Evolutionary conservation across 2,329 filamentous ascomycete species (phyloP).

Genomic region (Verticillium longisporum): DNA sequence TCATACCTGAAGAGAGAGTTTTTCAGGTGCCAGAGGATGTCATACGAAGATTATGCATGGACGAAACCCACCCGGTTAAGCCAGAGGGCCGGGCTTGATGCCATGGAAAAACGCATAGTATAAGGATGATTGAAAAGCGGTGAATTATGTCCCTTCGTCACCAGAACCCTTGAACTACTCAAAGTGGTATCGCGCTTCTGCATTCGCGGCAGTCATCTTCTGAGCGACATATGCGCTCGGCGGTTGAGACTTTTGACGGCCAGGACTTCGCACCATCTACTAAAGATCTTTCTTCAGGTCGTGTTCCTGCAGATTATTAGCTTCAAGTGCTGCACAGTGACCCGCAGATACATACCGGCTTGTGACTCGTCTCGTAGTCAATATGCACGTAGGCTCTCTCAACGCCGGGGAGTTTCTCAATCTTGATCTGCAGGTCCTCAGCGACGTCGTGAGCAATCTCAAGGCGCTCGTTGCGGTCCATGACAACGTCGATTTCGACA

Average conservation of each 20-base stretch:
- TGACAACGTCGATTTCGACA: slow-evolving; percentile 94
- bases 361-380: slow-evolving; percentile 93
- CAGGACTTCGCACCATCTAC: not conserved
- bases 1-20: slow-evolving; percentile 36
- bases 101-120: not conserved
- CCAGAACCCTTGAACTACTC: not conserved
- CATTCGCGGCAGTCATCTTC: too few relatives aligned
- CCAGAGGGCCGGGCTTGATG: not conserved
- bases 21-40: slow-evolving; percentile 33
- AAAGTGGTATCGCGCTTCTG: too few relatives aligned
- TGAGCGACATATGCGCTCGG: too few relatives aligned
- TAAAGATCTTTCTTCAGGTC: slow-evolving; percentile 55
- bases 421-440: slow-evolving; percentile 87
- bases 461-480: slow-evolving; percentile 69
- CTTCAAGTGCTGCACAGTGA: too few relatives aligned
- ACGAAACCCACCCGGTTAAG: not conserved
- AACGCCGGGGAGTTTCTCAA: slow-evolving; percentile 85
- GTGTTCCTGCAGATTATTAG: slow-evolving; percentile 41
- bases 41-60: slow-evolving; percentile 23
- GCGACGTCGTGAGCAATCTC: slow-evolving; percentile 84
- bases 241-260: not conserved
- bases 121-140: not conserved
- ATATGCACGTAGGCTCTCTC: slow-evolving; percentile 96
- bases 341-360: slow-evolving; percentile 48
- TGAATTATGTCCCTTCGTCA: not conserved